phyloP scores from a whole-genome alignment of 2,329 filamentous ascomycete genomes.

The Trichoderma koningii region DNA sequence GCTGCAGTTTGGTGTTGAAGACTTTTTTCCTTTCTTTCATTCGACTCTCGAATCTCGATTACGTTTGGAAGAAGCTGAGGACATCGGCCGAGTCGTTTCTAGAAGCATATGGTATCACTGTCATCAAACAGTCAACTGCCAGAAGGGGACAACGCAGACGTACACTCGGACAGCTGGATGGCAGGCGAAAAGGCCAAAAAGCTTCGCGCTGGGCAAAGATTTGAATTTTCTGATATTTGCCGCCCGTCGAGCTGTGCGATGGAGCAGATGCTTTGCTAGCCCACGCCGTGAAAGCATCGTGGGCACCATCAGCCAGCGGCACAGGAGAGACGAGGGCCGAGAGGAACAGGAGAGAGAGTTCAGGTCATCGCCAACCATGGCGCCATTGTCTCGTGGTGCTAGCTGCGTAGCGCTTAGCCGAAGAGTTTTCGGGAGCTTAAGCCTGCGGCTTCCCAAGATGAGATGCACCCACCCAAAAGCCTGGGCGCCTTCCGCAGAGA shows the following conservation, averaged over 20 bases:
- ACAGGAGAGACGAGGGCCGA: neutral
- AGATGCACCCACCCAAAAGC: slow-evolving; percentile 12
- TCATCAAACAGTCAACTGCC: neutral
- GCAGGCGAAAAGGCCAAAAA: too few relatives aligned
- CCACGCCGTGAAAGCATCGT: slow-evolving; percentile 7
- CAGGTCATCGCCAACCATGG: slow-evolving; percentile 3
- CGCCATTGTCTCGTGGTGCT: slow-evolving; percentile 10
- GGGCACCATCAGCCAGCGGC: neutral
- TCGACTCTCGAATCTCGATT: too few relatives aligned
- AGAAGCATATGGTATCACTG: neutral
- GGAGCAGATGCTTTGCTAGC: neutral
- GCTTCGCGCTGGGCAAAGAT: neutral
- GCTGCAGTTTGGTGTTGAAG: neutral
- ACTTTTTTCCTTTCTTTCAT: neutral
- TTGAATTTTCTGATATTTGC: slow-evolving; percentile 14
- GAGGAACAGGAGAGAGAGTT: neutral
- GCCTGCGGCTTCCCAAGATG: slow-evolving; percentile 20
- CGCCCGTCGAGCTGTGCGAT: neutral
- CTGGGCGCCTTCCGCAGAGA: neutral
- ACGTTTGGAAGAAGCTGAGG: neutral
- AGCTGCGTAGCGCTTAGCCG: slow-evolving; percentile 12
- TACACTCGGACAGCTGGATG: neutral
- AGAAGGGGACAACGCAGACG: neutral
- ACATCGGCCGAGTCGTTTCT: neutral
- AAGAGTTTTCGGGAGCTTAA: slow-evolving; percentile 25